These are phyloP conservation scores for Haberlea rhodopensis DNA, from an alignment of 257 asterid genomes.

Conservation along the genomic window DNA sequence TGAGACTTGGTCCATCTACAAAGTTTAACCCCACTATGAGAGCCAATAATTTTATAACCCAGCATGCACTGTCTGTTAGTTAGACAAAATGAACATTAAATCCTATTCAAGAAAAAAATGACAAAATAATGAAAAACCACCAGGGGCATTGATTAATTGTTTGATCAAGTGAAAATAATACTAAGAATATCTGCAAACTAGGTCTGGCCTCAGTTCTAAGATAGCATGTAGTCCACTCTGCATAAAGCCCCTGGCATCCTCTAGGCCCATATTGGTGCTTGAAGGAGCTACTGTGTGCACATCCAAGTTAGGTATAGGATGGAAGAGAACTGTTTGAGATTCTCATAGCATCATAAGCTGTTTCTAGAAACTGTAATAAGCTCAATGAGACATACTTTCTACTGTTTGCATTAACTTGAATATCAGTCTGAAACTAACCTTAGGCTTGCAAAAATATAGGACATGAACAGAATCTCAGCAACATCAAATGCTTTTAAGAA, in stretches of 20 bases:
- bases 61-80: constrained; percentile 34
- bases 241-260: not conserved
- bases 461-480: not conserved
- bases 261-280: constrained; percentile 3
- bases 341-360: not conserved
- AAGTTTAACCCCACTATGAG: constrained; percentile 95
- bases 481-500: not conserved
- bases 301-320: constrained; percentile 12
- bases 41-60: constrained; percentile 96
- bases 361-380: not conserved
- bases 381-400: not conserved
- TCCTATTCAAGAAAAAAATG: constrained; percentile 10
- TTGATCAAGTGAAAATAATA: not conserved
- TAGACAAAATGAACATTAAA: constrained; percentile 12
- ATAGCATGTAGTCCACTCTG: not conserved
- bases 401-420: constrained; percentile 3
- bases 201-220: not conserved
- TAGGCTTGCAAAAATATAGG: not conserved
- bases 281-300: not conserved
- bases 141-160: not conserved
- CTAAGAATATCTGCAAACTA: not conserved
- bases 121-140: not conserved
- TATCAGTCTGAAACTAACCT: not conserved
- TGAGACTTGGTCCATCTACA: constrained; percentile 99
- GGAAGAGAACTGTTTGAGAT: constrained; percentile 2